Evolutionary conservation across 306 rosid genomes (phyloP).

Genomic region (Mimosa pudica): DNA sequence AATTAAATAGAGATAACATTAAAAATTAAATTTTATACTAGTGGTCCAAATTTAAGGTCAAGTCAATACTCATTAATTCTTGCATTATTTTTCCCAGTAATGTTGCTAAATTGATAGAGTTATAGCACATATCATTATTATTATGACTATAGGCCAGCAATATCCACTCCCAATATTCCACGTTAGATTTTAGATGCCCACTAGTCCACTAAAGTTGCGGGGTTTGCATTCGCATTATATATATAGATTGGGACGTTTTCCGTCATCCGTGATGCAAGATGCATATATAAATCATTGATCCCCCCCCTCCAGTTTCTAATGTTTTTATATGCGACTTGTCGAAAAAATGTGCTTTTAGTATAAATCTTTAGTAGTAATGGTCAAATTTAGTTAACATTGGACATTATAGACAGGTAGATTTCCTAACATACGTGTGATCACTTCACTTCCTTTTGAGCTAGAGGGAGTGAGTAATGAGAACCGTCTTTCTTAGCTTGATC

Average conservation of each 20-base stretch:
- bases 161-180: neutral
- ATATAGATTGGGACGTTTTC: neutral
- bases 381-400: neutral
- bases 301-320: no score
- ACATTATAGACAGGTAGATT: neutral
- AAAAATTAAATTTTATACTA: neutral
- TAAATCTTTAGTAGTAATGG: no score
- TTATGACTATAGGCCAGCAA: neutral
- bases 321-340: no score
- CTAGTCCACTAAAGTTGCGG: no score
- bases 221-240: no score
- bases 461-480: neutral
- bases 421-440: neutral
- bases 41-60: neutral
- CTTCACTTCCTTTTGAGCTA: no score
- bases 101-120: neutral
- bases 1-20: no score
- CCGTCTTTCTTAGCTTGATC: neutral
- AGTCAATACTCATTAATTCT: neutral
- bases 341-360: neutral
- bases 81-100: neutral
- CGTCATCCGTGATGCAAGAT: neutral
- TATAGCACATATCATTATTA: neutral
- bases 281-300: neutral
- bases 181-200: no score